Percentiles rank a stretch among this genome's conserved stretches.
These are phyloP conservation scores for Pyrenophora tritici-repentis DNA, from an alignment of 2,329 filamentous ascomycete species.

Conservation along the genomic window DNA sequence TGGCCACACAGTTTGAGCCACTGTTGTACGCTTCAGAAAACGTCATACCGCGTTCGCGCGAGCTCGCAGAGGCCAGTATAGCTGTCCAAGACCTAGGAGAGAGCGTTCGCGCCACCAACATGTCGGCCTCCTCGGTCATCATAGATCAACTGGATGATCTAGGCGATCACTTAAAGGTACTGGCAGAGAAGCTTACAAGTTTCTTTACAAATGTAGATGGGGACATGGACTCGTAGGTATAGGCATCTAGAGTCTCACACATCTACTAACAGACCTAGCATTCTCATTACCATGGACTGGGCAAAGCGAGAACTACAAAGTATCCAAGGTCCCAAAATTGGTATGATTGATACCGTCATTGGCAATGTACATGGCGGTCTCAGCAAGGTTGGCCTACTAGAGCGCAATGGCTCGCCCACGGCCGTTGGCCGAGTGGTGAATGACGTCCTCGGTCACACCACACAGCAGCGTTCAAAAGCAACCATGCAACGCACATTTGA, in stretches of 20 bases:
- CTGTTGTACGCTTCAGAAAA: constrained; percentile 94
- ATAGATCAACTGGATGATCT: constrained; percentile 83
- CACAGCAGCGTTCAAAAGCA: constrained; percentile 76
- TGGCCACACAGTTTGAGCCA: constrained; percentile 91
- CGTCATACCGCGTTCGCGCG: constrained; percentile 81
- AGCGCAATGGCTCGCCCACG: constrained; percentile 60
- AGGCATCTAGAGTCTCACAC: neutral
- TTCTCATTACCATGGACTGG: constrained; percentile 96
- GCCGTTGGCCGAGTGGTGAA: constrained; percentile 70
- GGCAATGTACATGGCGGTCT: constrained; percentile 83
- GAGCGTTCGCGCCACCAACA: constrained; percentile 84
- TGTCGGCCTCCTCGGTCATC: constrained; percentile 86
- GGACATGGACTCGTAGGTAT: constrained; percentile 77
- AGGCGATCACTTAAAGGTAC: constrained; percentile 80
- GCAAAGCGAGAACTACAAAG: constrained; percentile 78
- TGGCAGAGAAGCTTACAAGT: constrained; percentile 83
- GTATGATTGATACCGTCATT: constrained; percentile 72
- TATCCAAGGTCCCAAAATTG: constrained; percentile 48
- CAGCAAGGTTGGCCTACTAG: constrained; percentile 59
- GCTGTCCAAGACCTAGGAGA: constrained; percentile 95
- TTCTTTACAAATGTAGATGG: constrained; percentile 95
- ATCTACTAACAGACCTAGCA: constrained; percentile 55
- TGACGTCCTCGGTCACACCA: constrained; percentile 77
- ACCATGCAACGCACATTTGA: constrained; percentile 86
- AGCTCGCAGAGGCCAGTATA: constrained; percentile 87